Percentiles rank a stretch among this genome's conserved stretches.
These are phyloP conservation scores for Pyrenula massariospora DNA, from an alignment of 495 filamentous ascomycete genomes.

Conservation along the genomic window DNA sequence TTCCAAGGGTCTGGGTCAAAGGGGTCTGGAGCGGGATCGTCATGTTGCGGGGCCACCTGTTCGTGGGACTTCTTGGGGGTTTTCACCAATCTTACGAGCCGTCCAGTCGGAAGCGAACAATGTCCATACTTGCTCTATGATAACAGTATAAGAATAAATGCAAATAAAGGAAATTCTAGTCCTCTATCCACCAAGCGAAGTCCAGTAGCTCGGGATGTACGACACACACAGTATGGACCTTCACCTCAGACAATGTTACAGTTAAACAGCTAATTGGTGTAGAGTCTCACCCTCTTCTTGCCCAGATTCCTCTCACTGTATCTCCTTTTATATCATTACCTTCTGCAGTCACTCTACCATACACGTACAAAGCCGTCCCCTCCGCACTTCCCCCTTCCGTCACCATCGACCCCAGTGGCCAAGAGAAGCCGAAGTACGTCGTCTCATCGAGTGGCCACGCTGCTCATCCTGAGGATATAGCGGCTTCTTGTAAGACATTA, in stretches of 20 bases:
- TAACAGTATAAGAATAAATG: too few relatives aligned
- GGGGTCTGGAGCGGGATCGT: neutral
- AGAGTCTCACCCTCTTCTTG: constrained; percentile 80
- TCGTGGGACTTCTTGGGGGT: too few relatives aligned
- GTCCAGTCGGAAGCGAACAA: too few relatives aligned
- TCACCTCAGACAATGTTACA: too few relatives aligned
- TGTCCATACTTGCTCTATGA: too few relatives aligned
- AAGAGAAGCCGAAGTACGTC: constrained; percentile 52
- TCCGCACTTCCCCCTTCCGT: constrained; percentile 73
- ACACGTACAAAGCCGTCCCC: constrained; percentile 84
- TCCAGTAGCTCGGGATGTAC: too few relatives aligned
- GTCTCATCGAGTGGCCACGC: constrained; percentile 60
- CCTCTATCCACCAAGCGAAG: too few relatives aligned
- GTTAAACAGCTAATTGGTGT: neutral
- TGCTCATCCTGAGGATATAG: constrained; percentile 70
- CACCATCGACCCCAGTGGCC: constrained; percentile 37
- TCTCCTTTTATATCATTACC: constrained; percentile 92
- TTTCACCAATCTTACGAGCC: too few relatives aligned
- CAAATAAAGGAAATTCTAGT: too few relatives aligned
- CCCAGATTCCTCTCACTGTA: constrained; percentile 84
- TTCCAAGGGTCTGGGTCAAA: neutral
- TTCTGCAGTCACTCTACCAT: constrained; percentile 80
- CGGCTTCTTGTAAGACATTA: constrained; percentile 64
- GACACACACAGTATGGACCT: neutral
- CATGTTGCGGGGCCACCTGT: neutral